Conservation (phyloP, 768 basidiomycete species). For the Hydnomerulius pinastri region DNA sequence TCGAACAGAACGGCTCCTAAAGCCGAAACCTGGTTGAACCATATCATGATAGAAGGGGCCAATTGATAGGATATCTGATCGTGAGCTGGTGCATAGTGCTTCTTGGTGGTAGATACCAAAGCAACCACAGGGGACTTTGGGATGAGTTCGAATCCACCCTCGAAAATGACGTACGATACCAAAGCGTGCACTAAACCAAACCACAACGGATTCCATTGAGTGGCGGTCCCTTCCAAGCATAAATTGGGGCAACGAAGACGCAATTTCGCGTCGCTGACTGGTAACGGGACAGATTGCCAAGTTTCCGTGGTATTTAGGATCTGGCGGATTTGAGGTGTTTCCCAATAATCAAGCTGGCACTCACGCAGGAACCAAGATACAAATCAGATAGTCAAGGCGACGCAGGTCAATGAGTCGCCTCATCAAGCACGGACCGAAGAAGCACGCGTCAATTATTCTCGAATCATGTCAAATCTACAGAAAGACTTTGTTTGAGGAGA, state of each 20-base stretch:
- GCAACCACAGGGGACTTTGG: too few species aligned
- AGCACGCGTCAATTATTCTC: slow-evolving; percentile 16
- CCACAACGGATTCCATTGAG: too few species aligned
- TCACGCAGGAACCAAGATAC: neutral
- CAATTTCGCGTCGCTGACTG: neutral
- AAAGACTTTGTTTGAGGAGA: slow-evolving; percentile 36
- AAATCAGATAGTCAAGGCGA: neutral
- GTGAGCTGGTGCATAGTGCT: too few species aligned
- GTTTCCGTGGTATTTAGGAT: slow-evolving; percentile 1
- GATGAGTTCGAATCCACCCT: too few species aligned
- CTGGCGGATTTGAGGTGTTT: slow-evolving; percentile 2
- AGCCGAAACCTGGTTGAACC: too few species aligned
- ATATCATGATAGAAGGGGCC: too few species aligned
- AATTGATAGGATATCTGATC: too few species aligned
- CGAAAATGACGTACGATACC: too few species aligned
- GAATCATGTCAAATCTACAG: slow-evolving; percentile 34
- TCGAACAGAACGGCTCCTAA: too few species aligned
- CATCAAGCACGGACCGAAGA: slow-evolving; percentile 21
- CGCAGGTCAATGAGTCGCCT: slow-evolving; percentile 11
- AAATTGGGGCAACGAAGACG: neutral
- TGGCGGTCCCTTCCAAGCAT: too few species aligned
- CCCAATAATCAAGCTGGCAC: slow-evolving; percentile 3
- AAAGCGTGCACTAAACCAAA: too few species aligned
- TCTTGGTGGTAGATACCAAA: too few species aligned
- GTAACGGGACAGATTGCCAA: neutral